phyloP scores from a whole-genome alignment of 192 early-diverging fungal genomes.

The Geranomyces michiganensis region DNA sequence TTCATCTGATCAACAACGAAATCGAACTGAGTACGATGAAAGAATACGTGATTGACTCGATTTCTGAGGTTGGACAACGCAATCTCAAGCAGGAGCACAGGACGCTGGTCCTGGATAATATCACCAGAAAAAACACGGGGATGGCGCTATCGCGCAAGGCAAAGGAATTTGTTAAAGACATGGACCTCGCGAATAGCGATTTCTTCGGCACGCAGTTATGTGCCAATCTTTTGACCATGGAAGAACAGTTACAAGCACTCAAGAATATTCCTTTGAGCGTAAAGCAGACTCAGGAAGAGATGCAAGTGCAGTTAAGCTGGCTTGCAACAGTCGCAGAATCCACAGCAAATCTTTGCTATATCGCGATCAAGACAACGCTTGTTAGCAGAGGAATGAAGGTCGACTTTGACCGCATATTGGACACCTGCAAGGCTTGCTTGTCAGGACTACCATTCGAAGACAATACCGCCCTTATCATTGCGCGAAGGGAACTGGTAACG shows the following conservation, averaged over 20 bases:
- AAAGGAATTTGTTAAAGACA: constrained; percentile 5
- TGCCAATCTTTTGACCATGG: constrained; percentile 23
- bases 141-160: neutral
- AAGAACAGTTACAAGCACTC: constrained; percentile 12
- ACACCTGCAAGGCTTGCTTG: constrained; percentile 3
- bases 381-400: neutral
- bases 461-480: neutral
- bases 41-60: neutral
- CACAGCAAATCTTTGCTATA: neutral
- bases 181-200: constrained; percentile 23
- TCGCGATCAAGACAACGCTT: neutral
- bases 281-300: neutral
- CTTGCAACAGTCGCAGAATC: constrained; percentile 21
- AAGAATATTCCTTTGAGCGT: neutral
- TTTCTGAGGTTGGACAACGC: neutral
- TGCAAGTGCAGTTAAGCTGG: constrained; percentile 12
- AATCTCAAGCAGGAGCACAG: neutral
- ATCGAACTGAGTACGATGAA: neutral
- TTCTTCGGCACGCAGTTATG: constrained; percentile 34
- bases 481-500: constrained; percentile 21
- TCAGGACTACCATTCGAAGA: neutral
- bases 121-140: neutral
- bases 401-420: constrained; percentile 15
- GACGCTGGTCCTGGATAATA: neutral
- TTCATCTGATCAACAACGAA: constrained; percentile 12